Evolutionary conservation across 2,329 filamentous ascomycete genomes (phyloP), one percentile per base, ranked within the genome.

Genomic region (Parastagonospora nodorum): DNA sequence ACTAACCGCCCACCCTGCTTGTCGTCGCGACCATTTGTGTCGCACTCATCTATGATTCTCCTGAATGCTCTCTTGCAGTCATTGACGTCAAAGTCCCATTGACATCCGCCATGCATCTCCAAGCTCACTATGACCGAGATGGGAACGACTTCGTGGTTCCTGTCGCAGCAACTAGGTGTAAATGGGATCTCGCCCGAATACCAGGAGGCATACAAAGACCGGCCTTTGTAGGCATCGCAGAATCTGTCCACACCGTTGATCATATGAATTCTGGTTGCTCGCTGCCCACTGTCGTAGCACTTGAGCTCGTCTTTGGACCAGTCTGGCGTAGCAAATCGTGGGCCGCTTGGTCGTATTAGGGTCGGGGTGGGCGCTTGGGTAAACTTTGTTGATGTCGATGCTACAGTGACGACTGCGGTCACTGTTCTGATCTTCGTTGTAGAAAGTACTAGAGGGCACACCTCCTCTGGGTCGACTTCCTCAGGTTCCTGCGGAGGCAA

Each of bases 221-320:
- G 37, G 32, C 31, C 31, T 31, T 42, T 37, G 16, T 16, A 43
- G 31, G 27, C 6, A 3, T 41, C 33, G 37, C 37, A 40, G 8
- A 11, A 44, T 14, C 16, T 16, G 16, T 44, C 42, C 12, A 19
- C 42, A 9, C 24, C 11, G 10, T 32, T 41, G 19, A 42, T 30
- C 36, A 51, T 11, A 15, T 30, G 35, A 9, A 9, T 31, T 36
- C 42, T 36, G 16, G 12, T 8, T 19, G 42, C 31, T 5, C 12
- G 14, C 32, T 51, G 48, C n/a, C 48, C 48, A 10, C 9, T 11
- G 31, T 51, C 48, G 32, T 51, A 51, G 41, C 48, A 51, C 24
- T 51, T 45, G 6, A 39, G 32, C 14, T 45, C n/a, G 30, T 51
- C 42, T n/a, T 51, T 45, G 16, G 27, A 33, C 36, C 41, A 45